Evolutionary conservation across 495 filamentous ascomycete species (phyloP).

Genomic region (Cudoniella acicularis): DNA sequence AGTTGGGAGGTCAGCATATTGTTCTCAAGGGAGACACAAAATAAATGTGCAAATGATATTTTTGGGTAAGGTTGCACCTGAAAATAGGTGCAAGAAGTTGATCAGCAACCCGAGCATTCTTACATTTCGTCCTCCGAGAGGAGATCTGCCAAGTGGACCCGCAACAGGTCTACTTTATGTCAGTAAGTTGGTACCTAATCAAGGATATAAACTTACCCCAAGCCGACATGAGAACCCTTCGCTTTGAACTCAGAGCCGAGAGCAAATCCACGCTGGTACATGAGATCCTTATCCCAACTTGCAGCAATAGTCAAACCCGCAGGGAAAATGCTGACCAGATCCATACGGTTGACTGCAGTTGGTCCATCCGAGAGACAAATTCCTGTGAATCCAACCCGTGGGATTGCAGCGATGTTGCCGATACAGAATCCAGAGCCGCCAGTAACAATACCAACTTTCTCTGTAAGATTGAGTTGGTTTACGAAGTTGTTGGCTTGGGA

Average conservation of each 20-base stretch:
- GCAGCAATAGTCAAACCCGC: constrained; percentile 78
- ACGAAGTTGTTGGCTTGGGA: constrained; percentile 5
- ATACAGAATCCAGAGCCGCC: constrained; percentile 48
- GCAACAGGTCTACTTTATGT: constrained; percentile 61
- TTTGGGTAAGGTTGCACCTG: too few species aligned
- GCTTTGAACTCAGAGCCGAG: constrained; percentile 75
- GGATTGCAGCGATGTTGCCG: constrained; percentile 61
- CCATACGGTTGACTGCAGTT: constrained; percentile 43
- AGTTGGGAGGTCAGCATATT: too few species aligned
- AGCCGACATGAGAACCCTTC: constrained; percentile 78
- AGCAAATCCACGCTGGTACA: constrained; percentile 68
- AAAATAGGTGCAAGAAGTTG: too few species aligned
- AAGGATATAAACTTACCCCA: constrained; percentile 39
- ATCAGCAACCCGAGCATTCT: too few species aligned
- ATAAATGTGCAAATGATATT: too few species aligned
- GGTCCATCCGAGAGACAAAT: constrained; percentile 49
- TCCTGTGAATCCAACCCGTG: constrained; percentile 40
- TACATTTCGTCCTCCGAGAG: constrained; percentile 78
- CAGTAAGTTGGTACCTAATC: neutral
- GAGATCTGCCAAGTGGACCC: constrained; percentile 70
- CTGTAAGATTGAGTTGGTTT: constrained; percentile 7
- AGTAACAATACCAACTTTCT: constrained; percentile 15
- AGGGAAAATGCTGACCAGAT: constrained; percentile 76
- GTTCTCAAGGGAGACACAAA: too few species aligned
- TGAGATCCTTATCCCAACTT: constrained; percentile 54